These are phyloP conservation scores for Nematodospora valgi DNA, from an alignment of 805 yeast genomes.

Conservation along the genomic window DNA sequence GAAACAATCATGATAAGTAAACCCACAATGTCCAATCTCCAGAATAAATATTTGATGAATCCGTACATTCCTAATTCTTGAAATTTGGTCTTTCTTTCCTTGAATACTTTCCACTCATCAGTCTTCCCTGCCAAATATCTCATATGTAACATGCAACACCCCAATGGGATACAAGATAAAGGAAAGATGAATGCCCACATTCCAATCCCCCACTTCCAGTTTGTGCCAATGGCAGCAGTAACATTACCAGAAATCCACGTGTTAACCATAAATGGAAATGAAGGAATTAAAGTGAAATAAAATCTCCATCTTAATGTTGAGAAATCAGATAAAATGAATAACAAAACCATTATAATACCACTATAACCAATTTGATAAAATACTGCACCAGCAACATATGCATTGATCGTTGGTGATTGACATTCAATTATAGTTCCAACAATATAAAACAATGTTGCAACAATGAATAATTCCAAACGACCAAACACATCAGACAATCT, in stretches of 20 bases:
- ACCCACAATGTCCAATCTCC: conserved; percentile 68
- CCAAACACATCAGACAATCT: conserved; percentile 67
- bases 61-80: conserved; percentile 29
- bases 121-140: conserved; percentile 48
- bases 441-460: conserved; percentile 52
- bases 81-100: conserved; percentile 35
- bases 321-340: conserved; percentile 61
- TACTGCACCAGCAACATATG: conserved; percentile 65
- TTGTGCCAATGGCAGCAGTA: conserved; percentile 32
- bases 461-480: conserved; percentile 48
- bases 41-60: conserved; percentile 43
- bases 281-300: conserved; percentile 59
- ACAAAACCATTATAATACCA: conserved; percentile 55
- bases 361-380: conserved; percentile 51
- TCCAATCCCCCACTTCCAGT: conserved; percentile 75
- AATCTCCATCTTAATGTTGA: conserved; percentile 72
- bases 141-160: conserved; percentile 55
- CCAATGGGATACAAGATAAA: conserved; percentile 56
- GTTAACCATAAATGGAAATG: conserved; percentile 70
- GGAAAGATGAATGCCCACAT: conserved; percentile 82
- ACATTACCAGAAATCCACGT: conserved; percentile 75
- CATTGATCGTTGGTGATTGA: conserved; percentile 53
- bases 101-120: conserved; percentile 46
- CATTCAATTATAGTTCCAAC: conserved; percentile 65
- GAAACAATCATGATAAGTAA: conserved; percentile 50